Percentiles rank a stretch among this genome's conserved stretches.
Conservation (phyloP, 345 rosid genomes). For the Sonneratia caseolaris region DNA sequence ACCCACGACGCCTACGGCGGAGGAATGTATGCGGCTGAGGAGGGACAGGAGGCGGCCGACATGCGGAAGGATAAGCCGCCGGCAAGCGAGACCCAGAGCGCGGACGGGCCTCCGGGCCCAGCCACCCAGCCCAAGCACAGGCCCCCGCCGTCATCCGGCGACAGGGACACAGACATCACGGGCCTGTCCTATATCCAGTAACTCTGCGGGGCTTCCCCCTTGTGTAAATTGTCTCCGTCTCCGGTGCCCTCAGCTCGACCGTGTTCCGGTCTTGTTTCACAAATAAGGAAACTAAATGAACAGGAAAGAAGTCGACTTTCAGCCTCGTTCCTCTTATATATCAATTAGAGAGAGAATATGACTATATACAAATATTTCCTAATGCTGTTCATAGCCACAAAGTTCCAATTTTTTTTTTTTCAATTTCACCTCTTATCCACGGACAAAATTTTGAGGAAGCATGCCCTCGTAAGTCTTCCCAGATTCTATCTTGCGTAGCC, state of each 20-base stretch:
- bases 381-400: background rate
- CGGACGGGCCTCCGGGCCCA: conserved; percentile 41
- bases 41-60: background rate
- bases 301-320: background rate
- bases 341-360: background rate
- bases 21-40: conserved; percentile 47
- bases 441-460: background rate
- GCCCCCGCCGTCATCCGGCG: conserved; percentile 49
- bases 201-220: background rate
- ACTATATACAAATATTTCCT: background rate
- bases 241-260: too few species aligned
- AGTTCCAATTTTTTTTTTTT: background rate
- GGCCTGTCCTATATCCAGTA: conserved; percentile 67
- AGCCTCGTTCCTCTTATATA: background rate
- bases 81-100: conserved; percentile 56
- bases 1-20: conserved; percentile 57
- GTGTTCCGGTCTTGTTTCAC: too few species aligned
- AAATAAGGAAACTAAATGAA: too few species aligned
- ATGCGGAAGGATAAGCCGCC: conserved; percentile 20
- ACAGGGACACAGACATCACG: conserved; percentile 51
- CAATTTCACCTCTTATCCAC: background rate
- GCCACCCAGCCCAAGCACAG: conserved; percentile 28
- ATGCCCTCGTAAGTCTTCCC: background rate
- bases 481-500: background rate
- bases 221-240: too few species aligned